A percentile compares a stretch with the other conserved stretches of the same genome.
phyloP scores from a whole-genome alignment of 2,329 filamentous ascomycete species.

The Penicillium sp. region DNA sequence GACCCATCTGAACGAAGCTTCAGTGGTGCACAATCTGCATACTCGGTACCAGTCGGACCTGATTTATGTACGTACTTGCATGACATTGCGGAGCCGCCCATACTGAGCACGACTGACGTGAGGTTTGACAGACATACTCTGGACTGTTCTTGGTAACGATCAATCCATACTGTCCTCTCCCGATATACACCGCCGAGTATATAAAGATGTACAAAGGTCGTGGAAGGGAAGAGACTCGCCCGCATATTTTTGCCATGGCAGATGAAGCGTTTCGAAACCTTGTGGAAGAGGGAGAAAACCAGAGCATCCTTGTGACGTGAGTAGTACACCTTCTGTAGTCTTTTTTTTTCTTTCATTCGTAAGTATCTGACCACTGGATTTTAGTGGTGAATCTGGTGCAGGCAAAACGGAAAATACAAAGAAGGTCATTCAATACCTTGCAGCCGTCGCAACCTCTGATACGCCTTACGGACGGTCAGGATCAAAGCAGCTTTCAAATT shows the following conservation, averaged over 20 bases:
- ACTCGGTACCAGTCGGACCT: constrained; percentile 92
- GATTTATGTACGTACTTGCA: constrained; percentile 60
- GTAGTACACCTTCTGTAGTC: constrained; percentile 18
- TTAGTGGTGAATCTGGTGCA: constrained; percentile 82
- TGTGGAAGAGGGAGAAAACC: constrained; percentile 90
- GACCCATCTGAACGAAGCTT: constrained; percentile 95
- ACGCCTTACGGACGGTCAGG: constrained; percentile 56
- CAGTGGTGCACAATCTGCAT: constrained; percentile 93
- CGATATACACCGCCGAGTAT: constrained; percentile 95
- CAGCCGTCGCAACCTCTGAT: constrained; percentile 84
- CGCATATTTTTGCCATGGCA: constrained; percentile 96
- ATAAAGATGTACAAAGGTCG: constrained; percentile 96
- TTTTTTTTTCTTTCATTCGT: not conserved
- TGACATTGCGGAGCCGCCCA: not conserved
- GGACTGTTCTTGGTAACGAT: constrained; percentile 94
- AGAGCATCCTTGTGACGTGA: constrained; percentile 90
- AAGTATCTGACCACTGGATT: not conserved
- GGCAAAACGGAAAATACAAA: constrained; percentile 99
- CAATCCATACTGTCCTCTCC: constrained; percentile 89
- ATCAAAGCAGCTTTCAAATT: constrained; percentile 66
- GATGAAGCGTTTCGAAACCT: constrained; percentile 94
- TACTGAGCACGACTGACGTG: constrained; percentile 1
- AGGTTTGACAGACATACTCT: constrained; percentile 68
- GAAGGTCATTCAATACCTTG: constrained; percentile 97
- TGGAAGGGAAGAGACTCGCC: constrained; percentile 86